These are phyloP conservation scores for Letharia columbiana DNA, from an alignment of 495 filamentous ascomycete species.

Conservation along the genomic window DNA sequence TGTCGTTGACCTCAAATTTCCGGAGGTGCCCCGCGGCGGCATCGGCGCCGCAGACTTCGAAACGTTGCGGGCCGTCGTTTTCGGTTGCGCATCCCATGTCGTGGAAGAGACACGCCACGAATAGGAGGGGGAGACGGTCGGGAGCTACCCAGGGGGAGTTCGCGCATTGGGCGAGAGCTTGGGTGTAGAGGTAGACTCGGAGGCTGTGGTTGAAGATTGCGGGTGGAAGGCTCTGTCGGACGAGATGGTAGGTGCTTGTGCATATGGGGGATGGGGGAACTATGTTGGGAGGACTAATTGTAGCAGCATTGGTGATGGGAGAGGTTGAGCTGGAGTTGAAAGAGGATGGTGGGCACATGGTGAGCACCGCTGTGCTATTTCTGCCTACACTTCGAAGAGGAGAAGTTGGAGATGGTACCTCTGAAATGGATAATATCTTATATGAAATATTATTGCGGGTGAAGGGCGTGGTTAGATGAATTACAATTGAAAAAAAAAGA, in stretches of 20 bases:
- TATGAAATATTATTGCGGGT: too few relatives aligned
- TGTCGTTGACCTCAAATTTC: conserved; percentile 24
- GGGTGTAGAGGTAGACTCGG: conserved; percentile 37
- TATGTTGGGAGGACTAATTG: neutral
- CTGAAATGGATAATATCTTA: too few relatives aligned
- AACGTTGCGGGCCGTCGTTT: conserved; percentile 36
- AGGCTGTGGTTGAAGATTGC: conserved; percentile 40
- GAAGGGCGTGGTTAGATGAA: too few relatives aligned
- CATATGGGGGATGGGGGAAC: conserved; percentile 3
- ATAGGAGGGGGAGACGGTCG: conserved; percentile 26
- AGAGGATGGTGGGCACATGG: conserved; percentile 17
- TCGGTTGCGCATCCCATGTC: conserved; percentile 35
- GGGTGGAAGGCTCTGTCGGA: conserved; percentile 30
- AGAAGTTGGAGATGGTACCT: too few relatives aligned
- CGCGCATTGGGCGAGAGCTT: conserved; percentile 26
- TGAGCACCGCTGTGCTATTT: neutral
- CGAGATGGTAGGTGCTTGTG: conserved; percentile 25
- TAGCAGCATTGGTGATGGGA: neutral
- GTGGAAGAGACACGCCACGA: conserved; percentile 39
- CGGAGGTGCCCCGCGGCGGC: conserved; percentile 31
- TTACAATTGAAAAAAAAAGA: too few relatives aligned
- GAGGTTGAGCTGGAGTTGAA: neutral
- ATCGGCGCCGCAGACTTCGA: conserved; percentile 42
- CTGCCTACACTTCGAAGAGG: too few relatives aligned
- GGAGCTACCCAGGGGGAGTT: conserved; percentile 17